Evolutionary conservation across 805 yeast species (phyloP), one percentile per base, ranked within the genome.

Genomic region (Danielozyma ontarioensis): DNA sequence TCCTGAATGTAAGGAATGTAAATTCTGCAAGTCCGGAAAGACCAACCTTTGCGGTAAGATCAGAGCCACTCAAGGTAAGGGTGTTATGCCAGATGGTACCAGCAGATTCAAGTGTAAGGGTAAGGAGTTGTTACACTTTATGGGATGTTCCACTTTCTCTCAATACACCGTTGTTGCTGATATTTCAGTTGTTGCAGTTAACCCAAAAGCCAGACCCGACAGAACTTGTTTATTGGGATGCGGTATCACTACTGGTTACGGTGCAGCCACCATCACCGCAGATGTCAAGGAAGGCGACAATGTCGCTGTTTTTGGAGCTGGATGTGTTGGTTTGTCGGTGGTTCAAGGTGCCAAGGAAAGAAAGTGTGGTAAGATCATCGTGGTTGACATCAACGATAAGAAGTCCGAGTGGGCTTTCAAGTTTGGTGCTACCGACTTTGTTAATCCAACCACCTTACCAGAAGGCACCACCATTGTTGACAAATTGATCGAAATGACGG

Each of bases 61-160:
- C 48, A 81, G 98, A 67, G 95, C 86, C 35, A 94, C 99, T 36
- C 99, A 93, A 62, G 97, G 98, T 59, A 82, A 85, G 55, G 99
- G 98, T 60, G 83, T 90, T 38, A 84, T 93, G 96, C 98, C 98
- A 42, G 98, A 93, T 58, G 98, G 97, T 14, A 90, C 99, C 32
- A 62, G 84, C 28, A 79, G 99, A 62, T 90, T 93, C 71, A 78
- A 73, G 44, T 78, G 83, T 57, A 79, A 80, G 53, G 98, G 98
- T 46, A 74, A 93, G 67, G 75, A 79, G 28, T 63, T 93, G 35
- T 71, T 79, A 51, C 97, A 93, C 64, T 93, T 86, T 62, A 93
- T 93, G 99, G 99, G 99, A 31, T 85, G 96, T 62, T 90, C 97
- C 23, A 84, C 97, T 18, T 93, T 93, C 64, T 80, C 96, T 25